Evolutionary conservation across 148 eudicot genomes (phyloP).

Genomic region (Linanthus parryae): DNA sequence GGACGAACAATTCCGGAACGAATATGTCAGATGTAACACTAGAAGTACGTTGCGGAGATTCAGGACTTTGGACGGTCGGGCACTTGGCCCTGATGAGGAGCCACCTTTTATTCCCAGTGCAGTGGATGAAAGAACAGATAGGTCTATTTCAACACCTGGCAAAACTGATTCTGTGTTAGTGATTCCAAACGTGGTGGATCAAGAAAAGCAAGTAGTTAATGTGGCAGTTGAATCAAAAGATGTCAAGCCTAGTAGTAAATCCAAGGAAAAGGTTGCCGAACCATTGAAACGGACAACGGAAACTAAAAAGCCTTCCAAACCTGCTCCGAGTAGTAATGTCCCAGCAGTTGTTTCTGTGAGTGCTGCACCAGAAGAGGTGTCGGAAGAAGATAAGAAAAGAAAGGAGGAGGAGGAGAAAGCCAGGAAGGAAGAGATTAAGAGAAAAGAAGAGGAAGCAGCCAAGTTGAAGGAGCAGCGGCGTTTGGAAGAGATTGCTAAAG

Average conservation of each 20-base stretch:
- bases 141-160: slow-evolving; percentile 9
- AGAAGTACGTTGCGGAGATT: slow-evolving; percentile 71
- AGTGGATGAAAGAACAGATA: slow-evolving; percentile 25
- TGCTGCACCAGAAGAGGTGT: slow-evolving; percentile 26
- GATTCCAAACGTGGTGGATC: slow-evolving; percentile 15
- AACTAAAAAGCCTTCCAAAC: slow-evolving; percentile 20
- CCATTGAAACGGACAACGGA: slow-evolving; percentile 26
- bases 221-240: slow-evolving; percentile 19
- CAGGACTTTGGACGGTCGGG: slow-evolving; percentile 76
- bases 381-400: slow-evolving; percentile 28
- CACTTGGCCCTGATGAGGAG: slow-evolving; percentile 79
- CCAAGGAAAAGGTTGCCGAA: slow-evolving; percentile 25
- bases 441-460: slow-evolving; percentile 49
- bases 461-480: slow-evolving; percentile 63
- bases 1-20: slow-evolving; percentile 59
- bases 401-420: slow-evolving; percentile 58
- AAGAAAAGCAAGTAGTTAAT: slow-evolving; percentile 19
- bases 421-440: slow-evolving; percentile 47
- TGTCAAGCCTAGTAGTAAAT: too few species aligned
- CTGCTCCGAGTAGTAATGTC: slow-evolving; percentile 16
- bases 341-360: slow-evolving; percentile 23
- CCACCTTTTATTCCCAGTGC: slow-evolving; percentile 29
- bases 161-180: slow-evolving; percentile 19
- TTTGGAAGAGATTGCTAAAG: slow-evolving; percentile 71
- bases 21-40: slow-evolving; percentile 52